Percentiles rank a stretch among this genome's conserved stretches.
phyloP scores from a whole-genome alignment of 2,329 filamentous ascomycete genomes.

The Dothideomycetes sp. region DNA sequence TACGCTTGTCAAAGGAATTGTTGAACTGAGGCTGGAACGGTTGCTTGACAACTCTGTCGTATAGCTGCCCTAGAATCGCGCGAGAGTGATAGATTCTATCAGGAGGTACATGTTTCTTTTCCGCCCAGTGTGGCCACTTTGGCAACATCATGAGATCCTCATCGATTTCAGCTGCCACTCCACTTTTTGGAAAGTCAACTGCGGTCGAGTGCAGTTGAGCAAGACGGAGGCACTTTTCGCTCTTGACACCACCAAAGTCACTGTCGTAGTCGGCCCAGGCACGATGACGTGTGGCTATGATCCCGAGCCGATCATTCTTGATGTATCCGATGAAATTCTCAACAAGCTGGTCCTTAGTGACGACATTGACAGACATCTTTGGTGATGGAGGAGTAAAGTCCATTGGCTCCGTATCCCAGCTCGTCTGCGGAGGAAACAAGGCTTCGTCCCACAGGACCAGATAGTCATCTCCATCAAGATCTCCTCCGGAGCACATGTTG shows the following conservation, averaged over 20 bases:
- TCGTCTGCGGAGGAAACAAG: conserved; percentile 48
- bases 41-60: conserved; percentile 60
- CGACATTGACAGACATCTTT: conserved; percentile 45
- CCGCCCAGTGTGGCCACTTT: conserved; percentile 81
- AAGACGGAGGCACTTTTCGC: conserved; percentile 58
- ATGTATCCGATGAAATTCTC: conserved; percentile 87
- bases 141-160: not conserved
- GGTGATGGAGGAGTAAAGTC: conserved; percentile 54
- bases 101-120: conserved; percentile 44
- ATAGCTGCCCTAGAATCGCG: conserved; percentile 70
- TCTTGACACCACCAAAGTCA: conserved; percentile 52
- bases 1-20: conserved; percentile 62
- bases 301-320: conserved; percentile 73
- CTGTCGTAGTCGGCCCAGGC: conserved; percentile 54
- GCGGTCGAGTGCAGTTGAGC: conserved; percentile 78
- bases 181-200: conserved; percentile 91
- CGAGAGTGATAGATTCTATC: conserved; percentile 51
- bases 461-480: conserved; percentile 93
- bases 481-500: conserved; percentile 92
- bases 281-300: conserved; percentile 74
- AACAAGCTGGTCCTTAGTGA: conserved; percentile 62
- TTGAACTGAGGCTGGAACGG: conserved; percentile 65
- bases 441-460: conserved; percentile 82
- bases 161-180: conserved; percentile 48
- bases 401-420: conserved; percentile 70